Evolutionary conservation across 106 monocot genomes (phyloP), one percentile per base, ranked within the genome.

Genomic region (Apostasia ramifera): DNA sequence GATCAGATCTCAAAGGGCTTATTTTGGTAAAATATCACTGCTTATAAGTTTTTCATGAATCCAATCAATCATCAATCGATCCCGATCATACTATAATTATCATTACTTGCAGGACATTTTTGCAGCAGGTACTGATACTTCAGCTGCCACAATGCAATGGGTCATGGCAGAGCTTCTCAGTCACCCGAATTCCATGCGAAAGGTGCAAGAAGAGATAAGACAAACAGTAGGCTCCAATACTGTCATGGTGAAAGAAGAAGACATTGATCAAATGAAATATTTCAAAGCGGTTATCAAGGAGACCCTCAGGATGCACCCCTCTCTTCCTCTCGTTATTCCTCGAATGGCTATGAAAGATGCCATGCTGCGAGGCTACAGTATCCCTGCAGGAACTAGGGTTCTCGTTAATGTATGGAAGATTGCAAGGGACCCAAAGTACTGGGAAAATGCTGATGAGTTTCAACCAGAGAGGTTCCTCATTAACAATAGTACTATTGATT

Each of bases 331-430:
- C 0, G 47, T 76, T 0, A 15, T 71, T 7, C 75, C 81, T 0
- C 47, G 71, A 14, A 71, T 72, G 61, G 67, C 75, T 5, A 50
- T 5, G 1, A 45, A 53, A 26, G 26, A 26, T 26, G 47, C 9
- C 57, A 2, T 47, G 66, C 41, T 75, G n/a, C 47, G 56, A 2
- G 81, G 75, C 14, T 81, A 67, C 59, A 45, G 9, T 0, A 72
- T 81, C 26, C 76, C 66, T 0, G 79, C 74, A 0, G 87, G 87
- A 9, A 94, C 94, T 40, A 82, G 81, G 8, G 91, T 85, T 1
- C 85, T 91, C 79, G 85, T 94, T 52, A 94, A 94, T 85, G 85
- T 85, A 79, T 83, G 82, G 85, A 87, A 84, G 49, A 88, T 94
- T 42, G 59, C 85, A 40, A 76, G 51, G 47, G 73, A 80, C 73